Evolutionary conservation across 345 rosid species (phyloP).

Genomic region (Odontarrhena argentea): DNA sequence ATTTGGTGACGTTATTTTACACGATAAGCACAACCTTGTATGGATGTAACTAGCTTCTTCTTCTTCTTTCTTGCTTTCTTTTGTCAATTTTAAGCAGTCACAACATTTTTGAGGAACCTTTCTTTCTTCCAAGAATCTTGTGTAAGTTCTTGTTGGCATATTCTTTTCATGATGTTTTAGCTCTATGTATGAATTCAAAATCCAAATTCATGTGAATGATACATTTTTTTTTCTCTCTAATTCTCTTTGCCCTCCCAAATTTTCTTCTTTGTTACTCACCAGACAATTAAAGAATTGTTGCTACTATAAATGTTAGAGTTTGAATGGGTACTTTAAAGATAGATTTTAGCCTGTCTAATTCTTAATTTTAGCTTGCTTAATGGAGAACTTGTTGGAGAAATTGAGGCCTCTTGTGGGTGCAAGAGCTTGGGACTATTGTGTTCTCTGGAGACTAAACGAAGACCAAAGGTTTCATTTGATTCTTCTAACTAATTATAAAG

Average conservation of each 20-base stretch:
- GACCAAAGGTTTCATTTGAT: slow-evolving; percentile 75
- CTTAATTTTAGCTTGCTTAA: not conserved
- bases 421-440: slow-evolving; percentile 79
- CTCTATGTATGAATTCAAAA: slow-evolving; percentile 1
- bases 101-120: slow-evolving; percentile 31
- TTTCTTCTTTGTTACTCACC: slow-evolving; percentile 1
- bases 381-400: slow-evolving; percentile 63
- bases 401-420: slow-evolving; percentile 70
- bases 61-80: slow-evolving; percentile 32
- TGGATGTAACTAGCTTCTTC: slow-evolving; percentile 24
- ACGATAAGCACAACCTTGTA: slow-evolving; percentile 30
- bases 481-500: not conserved
- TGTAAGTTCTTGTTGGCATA: slow-evolving; percentile 36
- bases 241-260: slow-evolving; percentile 3
- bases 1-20: slow-evolving; percentile 31
- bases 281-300: not conserved
- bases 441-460: slow-evolving; percentile 76
- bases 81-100: slow-evolving; percentile 36
- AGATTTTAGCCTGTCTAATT: not conserved
- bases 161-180: slow-evolving; percentile 25
- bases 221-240: slow-evolving; percentile 30
- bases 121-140: slow-evolving; percentile 36
- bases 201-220: slow-evolving; percentile 25
- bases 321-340: not conserved
- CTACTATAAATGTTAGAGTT: not conserved